Percentiles rank a stretch among this genome's conserved stretches.
These are phyloP conservation scores for Funneliformis geosporum DNA, from an alignment of 192 early-diverging fungal genomes.

Conservation along the genomic window DNA sequence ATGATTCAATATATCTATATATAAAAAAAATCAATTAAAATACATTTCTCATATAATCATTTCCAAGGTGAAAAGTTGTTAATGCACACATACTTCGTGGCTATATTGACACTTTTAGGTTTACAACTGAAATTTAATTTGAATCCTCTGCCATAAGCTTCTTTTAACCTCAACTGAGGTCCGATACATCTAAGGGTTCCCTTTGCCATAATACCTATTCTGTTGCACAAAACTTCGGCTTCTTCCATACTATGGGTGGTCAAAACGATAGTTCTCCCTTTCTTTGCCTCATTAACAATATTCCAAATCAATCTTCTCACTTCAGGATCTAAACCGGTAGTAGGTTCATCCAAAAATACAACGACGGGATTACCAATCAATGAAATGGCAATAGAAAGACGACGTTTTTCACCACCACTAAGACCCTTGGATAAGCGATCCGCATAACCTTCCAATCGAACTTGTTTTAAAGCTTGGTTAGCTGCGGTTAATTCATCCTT, in stretches of 20 bases:
- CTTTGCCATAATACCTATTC: conserved; percentile 78
- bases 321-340: conserved; percentile 76
- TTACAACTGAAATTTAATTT: conserved; percentile 58
- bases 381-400: conserved; percentile 74
- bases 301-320: conserved; percentile 75
- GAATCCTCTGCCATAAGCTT: conserved; percentile 71
- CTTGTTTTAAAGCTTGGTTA: conserved; percentile 45
- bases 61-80: too few species aligned
- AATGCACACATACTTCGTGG: conserved; percentile 47
- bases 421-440: conserved; percentile 60
- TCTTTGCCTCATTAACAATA: conserved; percentile 59
- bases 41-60: too few species aligned
- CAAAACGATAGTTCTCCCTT: conserved; percentile 63
- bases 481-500: conserved; percentile 51
- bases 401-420: conserved; percentile 76
- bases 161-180: conserved; percentile 59
- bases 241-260: conserved; percentile 83
- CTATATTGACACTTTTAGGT: conserved; percentile 48
- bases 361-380: conserved; percentile 67
- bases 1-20: conserved; percentile 38
- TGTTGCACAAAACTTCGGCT: conserved; percentile 70
- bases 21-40: conserved; percentile 1
- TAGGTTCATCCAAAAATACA: conserved; percentile 81
- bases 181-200: conserved; percentile 70
- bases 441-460: conserved; percentile 57